phyloP scores from a whole-genome alignment of 164 flowering plant genomes.

The Vitis rotundifolia region DNA sequence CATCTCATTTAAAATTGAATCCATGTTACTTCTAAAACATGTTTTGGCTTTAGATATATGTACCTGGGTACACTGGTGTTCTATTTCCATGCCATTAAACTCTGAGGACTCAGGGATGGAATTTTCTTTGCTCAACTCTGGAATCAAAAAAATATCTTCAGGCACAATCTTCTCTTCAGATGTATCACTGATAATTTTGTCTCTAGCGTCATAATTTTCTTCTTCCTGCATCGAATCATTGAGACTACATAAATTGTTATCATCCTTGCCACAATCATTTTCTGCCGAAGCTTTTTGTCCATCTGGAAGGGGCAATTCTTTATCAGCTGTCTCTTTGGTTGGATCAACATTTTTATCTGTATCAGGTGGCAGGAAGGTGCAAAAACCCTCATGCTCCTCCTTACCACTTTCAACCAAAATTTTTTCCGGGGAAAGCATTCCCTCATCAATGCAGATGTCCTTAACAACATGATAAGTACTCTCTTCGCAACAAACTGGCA shows the following conservation, averaged over 20 bases:
- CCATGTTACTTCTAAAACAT: not conserved
- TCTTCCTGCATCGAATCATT: slow-evolving; percentile 15
- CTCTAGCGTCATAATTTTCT: slow-evolving; percentile 11
- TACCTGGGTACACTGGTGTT: slow-evolving; percentile 38
- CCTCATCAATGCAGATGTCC: slow-evolving; percentile 69
- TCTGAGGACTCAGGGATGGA: slow-evolving; percentile 9
- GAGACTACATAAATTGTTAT: slow-evolving; percentile 4
- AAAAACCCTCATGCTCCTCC: slow-evolving; percentile 15
- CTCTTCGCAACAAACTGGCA: slow-evolving; percentile 52
- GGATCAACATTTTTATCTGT: slow-evolving; percentile 20
- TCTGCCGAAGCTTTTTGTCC: slow-evolving; percentile 18
- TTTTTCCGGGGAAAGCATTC: slow-evolving; percentile 43
- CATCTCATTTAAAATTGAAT: not conserved
- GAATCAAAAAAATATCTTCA: slow-evolving; percentile 15
- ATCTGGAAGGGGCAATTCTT: slow-evolving; percentile 5
- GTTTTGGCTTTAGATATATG: not conserved
- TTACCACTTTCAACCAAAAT: slow-evolving; percentile 27
- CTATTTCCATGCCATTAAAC: slow-evolving; percentile 14
- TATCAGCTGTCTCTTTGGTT: slow-evolving; percentile 16
- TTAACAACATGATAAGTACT: slow-evolving; percentile 38
- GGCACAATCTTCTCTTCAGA: slow-evolving; percentile 24
- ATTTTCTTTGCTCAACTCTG: slow-evolving; percentile 9
- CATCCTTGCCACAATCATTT: slow-evolving; percentile 9
- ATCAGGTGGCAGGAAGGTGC: slow-evolving; percentile 17
- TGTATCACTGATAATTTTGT: slow-evolving; percentile 2